phyloP scores from a whole-genome alignment of 108 stramenopile genomes.

The Chaetoceros muelleri region DNA sequence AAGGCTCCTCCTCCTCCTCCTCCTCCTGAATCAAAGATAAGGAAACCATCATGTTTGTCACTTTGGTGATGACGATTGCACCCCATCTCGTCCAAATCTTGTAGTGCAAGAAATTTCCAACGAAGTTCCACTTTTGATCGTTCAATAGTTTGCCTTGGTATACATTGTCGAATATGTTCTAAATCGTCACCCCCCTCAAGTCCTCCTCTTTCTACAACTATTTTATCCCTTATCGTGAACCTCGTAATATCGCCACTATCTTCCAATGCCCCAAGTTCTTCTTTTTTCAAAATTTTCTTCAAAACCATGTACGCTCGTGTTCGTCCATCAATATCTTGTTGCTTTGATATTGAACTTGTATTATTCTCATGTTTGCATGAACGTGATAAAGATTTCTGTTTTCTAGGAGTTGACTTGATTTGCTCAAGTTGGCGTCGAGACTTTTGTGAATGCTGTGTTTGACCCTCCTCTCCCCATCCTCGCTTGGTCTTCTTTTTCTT shows the following conservation, averaged over 20 bases:
- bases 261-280: conserved; percentile 5
- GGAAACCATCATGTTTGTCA: too few relatives aligned
- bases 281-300: conserved; percentile 10
- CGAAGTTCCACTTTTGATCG: neutral
- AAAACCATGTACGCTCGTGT: conserved; percentile 5
- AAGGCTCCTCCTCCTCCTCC: too few relatives aligned
- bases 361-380: too few relatives aligned
- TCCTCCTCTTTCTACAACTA: neutral
- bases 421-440: too few relatives aligned
- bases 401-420: neutral
- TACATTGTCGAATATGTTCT: too few relatives aligned
- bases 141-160: neutral
- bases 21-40: too few relatives aligned
- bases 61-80: too few relatives aligned
- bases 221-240: conserved; percentile 35
- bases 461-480: too few relatives aligned
- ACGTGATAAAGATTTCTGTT: neutral
- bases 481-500: too few relatives aligned
- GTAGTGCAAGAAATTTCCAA: neutral
- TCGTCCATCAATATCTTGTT: conserved; percentile 5
- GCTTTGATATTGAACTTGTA: conserved; percentile 1
- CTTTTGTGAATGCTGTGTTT: neutral
- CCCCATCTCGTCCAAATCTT: neutral
- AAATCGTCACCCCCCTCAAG: too few relatives aligned
- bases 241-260: conserved; percentile 30